A percentile compares a stretch with the other conserved stretches of the same genome.
phyloP scores from a whole-genome alignment of 257 asterid genomes.

The Ehretia macrophylla region DNA sequence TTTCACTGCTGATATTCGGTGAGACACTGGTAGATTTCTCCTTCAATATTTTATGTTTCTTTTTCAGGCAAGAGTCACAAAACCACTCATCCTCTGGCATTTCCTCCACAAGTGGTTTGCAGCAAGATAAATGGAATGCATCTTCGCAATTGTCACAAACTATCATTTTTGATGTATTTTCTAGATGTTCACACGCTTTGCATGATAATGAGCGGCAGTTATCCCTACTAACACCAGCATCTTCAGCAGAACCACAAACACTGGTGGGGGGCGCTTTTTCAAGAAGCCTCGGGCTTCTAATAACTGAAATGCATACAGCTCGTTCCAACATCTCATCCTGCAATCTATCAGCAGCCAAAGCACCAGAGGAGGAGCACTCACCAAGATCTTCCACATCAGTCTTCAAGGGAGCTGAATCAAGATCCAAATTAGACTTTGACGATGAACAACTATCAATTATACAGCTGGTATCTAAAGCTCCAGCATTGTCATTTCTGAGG shows the following conservation, averaged over 20 bases:
- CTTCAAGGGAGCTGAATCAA: conserved; percentile 36
- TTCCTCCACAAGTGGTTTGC: conserved; percentile 44
- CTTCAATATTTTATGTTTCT: conserved; percentile 51
- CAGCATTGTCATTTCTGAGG: conserved; percentile 29
- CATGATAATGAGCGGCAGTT: conserved; percentile 50
- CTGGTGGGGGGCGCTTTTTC: conserved; percentile 24
- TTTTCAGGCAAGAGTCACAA: conserved; percentile 69
- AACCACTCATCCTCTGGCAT: conserved; percentile 72
- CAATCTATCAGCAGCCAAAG: conserved; percentile 32
- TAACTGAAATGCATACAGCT: conserved; percentile 57
- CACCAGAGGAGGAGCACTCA: conserved; percentile 77
- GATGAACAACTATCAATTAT: conserved; percentile 58
- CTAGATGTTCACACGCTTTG: conserved; percentile 50
- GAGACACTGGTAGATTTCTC: conserved; percentile 44
- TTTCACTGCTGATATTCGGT: conserved; percentile 20
- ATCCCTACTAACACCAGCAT: conserved; percentile 15
- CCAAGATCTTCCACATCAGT: conserved; percentile 44
- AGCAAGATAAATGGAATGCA: conserved; percentile 76
- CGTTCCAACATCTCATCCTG: conserved; percentile 53
- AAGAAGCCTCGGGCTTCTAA: conserved; percentile 54
- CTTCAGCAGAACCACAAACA: conserved; percentile 26
- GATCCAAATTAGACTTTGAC: conserved; percentile 54
- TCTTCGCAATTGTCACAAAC: conserved; percentile 76
- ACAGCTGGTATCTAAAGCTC: conserved; percentile 30
- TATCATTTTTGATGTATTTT: conserved; percentile 52